phyloP scores from a whole-genome alignment of 148 eudicot species.

The Persicaria tinctoria region DNA sequence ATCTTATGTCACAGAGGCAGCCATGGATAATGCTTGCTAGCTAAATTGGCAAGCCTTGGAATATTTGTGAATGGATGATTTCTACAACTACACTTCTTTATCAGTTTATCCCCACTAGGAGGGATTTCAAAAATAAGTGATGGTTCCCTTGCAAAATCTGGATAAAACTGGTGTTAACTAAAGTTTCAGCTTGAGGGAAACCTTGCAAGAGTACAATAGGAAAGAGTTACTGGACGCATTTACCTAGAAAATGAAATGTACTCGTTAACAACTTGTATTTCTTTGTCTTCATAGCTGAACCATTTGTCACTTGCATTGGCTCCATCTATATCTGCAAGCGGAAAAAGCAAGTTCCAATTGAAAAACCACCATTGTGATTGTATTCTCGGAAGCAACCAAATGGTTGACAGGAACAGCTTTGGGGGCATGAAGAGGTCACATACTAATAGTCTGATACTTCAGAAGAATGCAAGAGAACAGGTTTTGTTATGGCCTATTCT shows the following conservation, averaged over 20 bases:
- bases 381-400: not conserved
- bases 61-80: not conserved
- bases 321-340: constrained; percentile 40
- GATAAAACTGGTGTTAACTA: not conserved
- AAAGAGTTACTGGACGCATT: not conserved
- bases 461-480: too few species aligned
- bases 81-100: not conserved
- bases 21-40: not conserved
- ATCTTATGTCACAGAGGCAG: not conserved
- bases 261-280: constrained; percentile 37
- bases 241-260: constrained; percentile 43
- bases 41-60: not conserved
- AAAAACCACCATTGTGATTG: not conserved
- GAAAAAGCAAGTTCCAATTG: not conserved
- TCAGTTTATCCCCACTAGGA: not conserved
- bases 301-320: constrained; percentile 51
- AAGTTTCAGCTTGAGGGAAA: not conserved
- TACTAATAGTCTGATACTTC: not conserved
- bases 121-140: not conserved
- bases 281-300: constrained; percentile 48
- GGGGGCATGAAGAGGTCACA: not conserved
- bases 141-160: not conserved
- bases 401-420: not conserved
- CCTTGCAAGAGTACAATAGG: constrained; percentile 1
- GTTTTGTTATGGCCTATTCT: too few species aligned